phyloP scores from a whole-genome alignment of 352 stramenopile genomes.

The Phytopythium montanum region DNA sequence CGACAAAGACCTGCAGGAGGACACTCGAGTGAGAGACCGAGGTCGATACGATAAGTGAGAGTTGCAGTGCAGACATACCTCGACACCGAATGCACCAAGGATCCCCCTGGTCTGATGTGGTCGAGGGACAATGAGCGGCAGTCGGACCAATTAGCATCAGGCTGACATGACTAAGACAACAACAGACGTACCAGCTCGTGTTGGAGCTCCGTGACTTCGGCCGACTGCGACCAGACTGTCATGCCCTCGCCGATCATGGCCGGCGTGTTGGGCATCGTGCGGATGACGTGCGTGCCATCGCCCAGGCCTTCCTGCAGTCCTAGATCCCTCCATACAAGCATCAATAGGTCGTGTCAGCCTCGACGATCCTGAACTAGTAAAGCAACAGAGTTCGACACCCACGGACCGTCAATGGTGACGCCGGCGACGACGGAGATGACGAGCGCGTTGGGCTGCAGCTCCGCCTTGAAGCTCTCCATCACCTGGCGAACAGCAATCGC shows the following conservation, averaged over 20 bases:
- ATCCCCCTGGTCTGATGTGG: constrained; percentile 71
- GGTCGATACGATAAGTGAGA: background rate
- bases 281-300: constrained; percentile 78
- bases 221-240: constrained; percentile 91
- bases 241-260: constrained; percentile 93
- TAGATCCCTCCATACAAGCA: background rate
- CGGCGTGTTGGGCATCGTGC: constrained; percentile 96
- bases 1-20: constrained; percentile 80
- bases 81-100: constrained; percentile 88
- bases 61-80: constrained; percentile 27
- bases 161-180: background rate
- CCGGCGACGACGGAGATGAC: constrained; percentile 86
- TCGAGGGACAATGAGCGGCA: background rate
- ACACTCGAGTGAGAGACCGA: background rate
- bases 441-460: constrained; percentile 53
- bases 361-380: background rate
- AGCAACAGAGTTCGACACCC: background rate
- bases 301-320: constrained; percentile 56
- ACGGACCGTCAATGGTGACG: constrained; percentile 60
- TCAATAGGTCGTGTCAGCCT: background rate
- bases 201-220: constrained; percentile 71
- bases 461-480: constrained; percentile 54
- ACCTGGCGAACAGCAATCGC: constrained; percentile 23
- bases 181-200: constrained; percentile 37
- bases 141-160: background rate